These are phyloP conservation scores for Globisporangium lucens DNA, from an alignment of 352 stramenopile species.

Conservation along the genomic window DNA sequence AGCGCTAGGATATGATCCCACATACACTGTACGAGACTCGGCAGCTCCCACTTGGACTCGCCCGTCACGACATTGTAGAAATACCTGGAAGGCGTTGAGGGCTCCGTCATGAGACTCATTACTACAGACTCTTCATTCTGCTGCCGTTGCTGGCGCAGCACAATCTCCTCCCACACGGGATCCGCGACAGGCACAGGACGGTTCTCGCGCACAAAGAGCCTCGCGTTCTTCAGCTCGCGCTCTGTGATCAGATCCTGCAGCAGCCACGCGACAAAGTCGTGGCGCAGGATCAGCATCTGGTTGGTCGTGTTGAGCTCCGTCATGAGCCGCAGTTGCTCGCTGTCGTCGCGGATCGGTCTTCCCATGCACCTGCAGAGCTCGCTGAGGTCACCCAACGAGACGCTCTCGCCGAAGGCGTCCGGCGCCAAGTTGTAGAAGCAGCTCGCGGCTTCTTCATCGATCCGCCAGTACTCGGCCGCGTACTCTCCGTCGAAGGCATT, in stretches of 20 bases:
- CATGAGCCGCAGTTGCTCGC: constrained; percentile 46
- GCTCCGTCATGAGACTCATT: constrained; percentile 1
- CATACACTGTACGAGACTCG: constrained; percentile 34
- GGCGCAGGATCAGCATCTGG: constrained; percentile 48
- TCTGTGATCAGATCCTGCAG: constrained; percentile 35
- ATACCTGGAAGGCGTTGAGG: constrained; percentile 23
- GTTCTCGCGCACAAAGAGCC: constrained; percentile 9
- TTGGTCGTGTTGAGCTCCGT: constrained; percentile 56
- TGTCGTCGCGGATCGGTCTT: constrained; percentile 36
- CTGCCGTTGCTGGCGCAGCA: constrained; percentile 10
- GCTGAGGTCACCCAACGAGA: constrained; percentile 41
- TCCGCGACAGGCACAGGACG: constrained; percentile 20
- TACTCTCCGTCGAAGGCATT: constrained; percentile 17
- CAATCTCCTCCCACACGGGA: constrained; percentile 52
- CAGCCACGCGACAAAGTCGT: constrained; percentile 56
- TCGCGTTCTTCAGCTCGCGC: constrained; percentile 17
- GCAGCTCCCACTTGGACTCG: constrained; percentile 50
- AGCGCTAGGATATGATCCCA: constrained; percentile 25
- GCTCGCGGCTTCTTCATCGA: constrained; percentile 42
- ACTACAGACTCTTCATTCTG: neutral
- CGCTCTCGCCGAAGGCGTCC: constrained; percentile 23
- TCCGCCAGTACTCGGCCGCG: constrained; percentile 37
- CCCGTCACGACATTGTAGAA: constrained; percentile 55
- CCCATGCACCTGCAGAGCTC: constrained; percentile 44
- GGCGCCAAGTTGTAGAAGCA: constrained; percentile 42